Evolutionary conservation across 805 yeast genomes (phyloP).

Genomic region (Wickerhamomyces xylosicus): DNA sequence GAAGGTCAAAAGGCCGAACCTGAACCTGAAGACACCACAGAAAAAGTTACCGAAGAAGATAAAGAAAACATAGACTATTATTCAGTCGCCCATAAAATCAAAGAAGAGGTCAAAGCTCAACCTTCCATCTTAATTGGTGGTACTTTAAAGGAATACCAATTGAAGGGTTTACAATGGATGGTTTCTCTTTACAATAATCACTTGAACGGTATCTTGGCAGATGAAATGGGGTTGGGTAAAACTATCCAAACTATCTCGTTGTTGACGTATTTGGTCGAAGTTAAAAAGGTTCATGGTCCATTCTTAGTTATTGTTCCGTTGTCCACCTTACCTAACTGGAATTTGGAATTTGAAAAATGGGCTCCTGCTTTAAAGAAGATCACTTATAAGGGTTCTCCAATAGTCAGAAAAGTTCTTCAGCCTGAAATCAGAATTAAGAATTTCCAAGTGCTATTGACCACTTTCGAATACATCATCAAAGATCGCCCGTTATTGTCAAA

Average conservation of each 20-base stretch:
- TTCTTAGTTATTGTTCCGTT: constrained; percentile 75
- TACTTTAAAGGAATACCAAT: constrained; percentile 68
- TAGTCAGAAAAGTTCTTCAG: constrained; percentile 57
- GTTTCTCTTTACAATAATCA: constrained; percentile 91
- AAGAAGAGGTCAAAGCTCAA: constrained; percentile 57
- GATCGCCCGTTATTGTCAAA: constrained; percentile 64
- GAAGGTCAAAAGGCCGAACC: constrained; percentile 20
- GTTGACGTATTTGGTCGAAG: constrained; percentile 59
- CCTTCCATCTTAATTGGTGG: constrained; percentile 71
- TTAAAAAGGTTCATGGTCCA: constrained; percentile 55
- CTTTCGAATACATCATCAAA: constrained; percentile 72
- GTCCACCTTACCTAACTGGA: constrained; percentile 81
- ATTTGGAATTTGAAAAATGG: constrained; percentile 79
- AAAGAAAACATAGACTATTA: constrained; percentile 68
- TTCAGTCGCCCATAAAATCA: constrained; percentile 69
- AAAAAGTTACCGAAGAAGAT: constrained; percentile 39
- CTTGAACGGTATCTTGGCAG: constrained; percentile 94
- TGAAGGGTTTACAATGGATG: constrained; percentile 98
- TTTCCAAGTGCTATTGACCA: constrained; percentile 69
- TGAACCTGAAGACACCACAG: constrained; percentile 21
- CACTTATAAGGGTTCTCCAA: constrained; percentile 71
- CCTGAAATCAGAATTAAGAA: constrained; percentile 55
- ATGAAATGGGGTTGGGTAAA: constrained; percentile 98
- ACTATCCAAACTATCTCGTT: constrained; percentile 80
- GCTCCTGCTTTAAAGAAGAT: constrained; percentile 69